Evolutionary conservation across 2,329 filamentous ascomycete species (phyloP).

Genomic region (Fusarium staphyleae): DNA sequence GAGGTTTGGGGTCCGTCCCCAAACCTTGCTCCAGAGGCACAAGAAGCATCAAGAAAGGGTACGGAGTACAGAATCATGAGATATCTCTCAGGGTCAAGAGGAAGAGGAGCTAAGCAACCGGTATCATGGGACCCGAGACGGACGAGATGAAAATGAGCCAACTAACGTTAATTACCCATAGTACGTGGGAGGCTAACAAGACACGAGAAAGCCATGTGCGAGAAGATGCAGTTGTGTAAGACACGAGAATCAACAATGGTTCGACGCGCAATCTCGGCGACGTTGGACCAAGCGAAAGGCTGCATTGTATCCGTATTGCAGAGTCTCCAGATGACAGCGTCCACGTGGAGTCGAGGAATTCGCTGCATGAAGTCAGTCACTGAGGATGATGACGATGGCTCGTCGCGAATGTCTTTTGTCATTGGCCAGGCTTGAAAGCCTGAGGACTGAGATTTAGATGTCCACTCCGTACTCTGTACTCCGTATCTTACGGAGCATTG

Average conservation of each 20-base stretch:
- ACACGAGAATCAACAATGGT: conserved; percentile 18
- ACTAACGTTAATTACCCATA: too few species aligned
- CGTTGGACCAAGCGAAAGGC: conserved; percentile 24
- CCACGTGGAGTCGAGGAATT: conserved; percentile 42
- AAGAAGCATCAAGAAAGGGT: conserved; percentile 17
- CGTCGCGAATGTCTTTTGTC: conserved; percentile 5
- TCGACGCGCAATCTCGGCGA: conserved; percentile 35
- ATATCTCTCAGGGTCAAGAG: too few species aligned
- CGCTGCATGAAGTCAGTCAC: conserved; percentile 20
- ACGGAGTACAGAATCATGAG: conserved; percentile 3
- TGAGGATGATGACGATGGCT: conserved; percentile 2
- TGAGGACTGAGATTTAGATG: too few species aligned
- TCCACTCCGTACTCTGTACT: too few species aligned
- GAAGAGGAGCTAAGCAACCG: too few species aligned
- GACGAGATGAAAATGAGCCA: neutral
- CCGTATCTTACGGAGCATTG: neutral
- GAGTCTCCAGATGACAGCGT: conserved; percentile 12
- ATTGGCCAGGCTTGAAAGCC: too few species aligned
- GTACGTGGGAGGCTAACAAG: neutral
- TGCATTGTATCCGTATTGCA: conserved; percentile 2
- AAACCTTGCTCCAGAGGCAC: neutral
- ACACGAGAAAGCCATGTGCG: conserved; percentile 27
- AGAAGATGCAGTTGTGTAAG: conserved; percentile 16
- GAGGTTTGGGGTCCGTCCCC: neutral
- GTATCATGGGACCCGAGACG: neutral